Evolutionary conservation across 345 rosid species (phyloP), one percentile per base, ranked within the genome.

Genomic region (Citrus cavaleriei): DNA sequence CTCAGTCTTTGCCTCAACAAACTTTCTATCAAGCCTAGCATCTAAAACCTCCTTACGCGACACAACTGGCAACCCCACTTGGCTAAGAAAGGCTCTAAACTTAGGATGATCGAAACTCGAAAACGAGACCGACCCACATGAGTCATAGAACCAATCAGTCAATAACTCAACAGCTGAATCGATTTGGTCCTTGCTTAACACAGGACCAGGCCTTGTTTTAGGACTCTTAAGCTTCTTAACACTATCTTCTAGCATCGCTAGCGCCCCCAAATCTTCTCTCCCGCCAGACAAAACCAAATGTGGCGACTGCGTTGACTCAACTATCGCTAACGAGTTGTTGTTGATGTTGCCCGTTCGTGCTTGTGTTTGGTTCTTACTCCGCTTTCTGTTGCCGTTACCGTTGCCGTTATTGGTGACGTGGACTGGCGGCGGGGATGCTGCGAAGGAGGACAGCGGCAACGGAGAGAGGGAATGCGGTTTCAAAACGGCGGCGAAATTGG

Each of bases 161-260:
- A 89, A 80, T 59, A 86, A 81, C 13, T 87, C 88, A 25, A 89
- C 75, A 14, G 90, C 92, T 30, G 83, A 85, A 74, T 86, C 86
- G 74, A 84, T 71, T 80, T 85, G 92, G 69, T 83, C 84, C 80
- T 85, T 84, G 82, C 80, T 87, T 58, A 89, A 80, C 37, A 86
- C 83, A 55, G 90, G 86, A 79, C 86, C 89, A 21, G 86, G 87
- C 37, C 85, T 83, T 12, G 87, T 59, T 77, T 89, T 87, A 8
- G 89, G 88, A 70, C 90, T 87, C 85, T 89, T 89, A 28, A 87
- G 87, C 89, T 77, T 87, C 87, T 87, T 89, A 8, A 89, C 86
- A 70, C 92, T 89, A 57, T 87, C 84, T 78, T 89, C 92, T 83
- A 89, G 80, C 90, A 84, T 85, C 24, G 90, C 92, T 58, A 89